Evolutionary conservation across 2,329 filamentous ascomycete genomes (phyloP).

Genomic region (Beauveria pseudobassiana): DNA sequence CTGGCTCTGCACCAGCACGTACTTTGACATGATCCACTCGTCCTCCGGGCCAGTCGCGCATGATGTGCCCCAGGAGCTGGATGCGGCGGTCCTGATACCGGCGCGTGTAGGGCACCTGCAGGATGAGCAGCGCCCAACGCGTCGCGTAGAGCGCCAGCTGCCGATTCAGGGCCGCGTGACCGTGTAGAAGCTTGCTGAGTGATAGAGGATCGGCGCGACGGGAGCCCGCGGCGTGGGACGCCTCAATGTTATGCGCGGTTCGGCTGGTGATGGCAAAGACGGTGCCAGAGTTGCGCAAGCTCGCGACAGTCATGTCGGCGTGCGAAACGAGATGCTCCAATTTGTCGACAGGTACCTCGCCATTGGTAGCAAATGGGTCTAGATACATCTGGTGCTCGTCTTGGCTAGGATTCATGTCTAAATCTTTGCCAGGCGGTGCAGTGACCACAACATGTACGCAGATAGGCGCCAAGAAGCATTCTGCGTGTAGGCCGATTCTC

Average conservation of each 20-base stretch:
- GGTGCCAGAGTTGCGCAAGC: conserved; percentile 56
- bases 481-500: conserved; percentile 66
- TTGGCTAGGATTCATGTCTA: conserved; percentile 47
- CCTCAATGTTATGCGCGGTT: conserved; percentile 69
- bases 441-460: conserved; percentile 78
- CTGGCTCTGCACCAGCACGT: conserved; percentile 54
- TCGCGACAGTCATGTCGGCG: conserved; percentile 33
- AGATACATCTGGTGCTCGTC: conserved; percentile 58
- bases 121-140: conserved; percentile 61
- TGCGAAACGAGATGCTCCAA: conserved; percentile 53
- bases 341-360: conserved; percentile 55
- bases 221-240: conserved; percentile 18
- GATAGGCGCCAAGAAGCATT: conserved; percentile 73
- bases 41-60: conserved; percentile 53
- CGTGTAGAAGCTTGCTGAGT: conserved; percentile 28
- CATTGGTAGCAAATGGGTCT: conserved; percentile 67
- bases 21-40: conserved; percentile 60
- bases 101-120: conserved; percentile 38
- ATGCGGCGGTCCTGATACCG: conserved; percentile 56
- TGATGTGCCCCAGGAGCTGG: conserved; percentile 42
- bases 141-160: conserved; percentile 61
- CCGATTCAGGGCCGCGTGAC: conserved; percentile 35
- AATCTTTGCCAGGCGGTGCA: conserved; percentile 49
- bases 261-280: conserved; percentile 64
- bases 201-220: conserved; percentile 21